Conservation (phyloP, 129 eudicot species). For the Flaveria robusta region DNA sequence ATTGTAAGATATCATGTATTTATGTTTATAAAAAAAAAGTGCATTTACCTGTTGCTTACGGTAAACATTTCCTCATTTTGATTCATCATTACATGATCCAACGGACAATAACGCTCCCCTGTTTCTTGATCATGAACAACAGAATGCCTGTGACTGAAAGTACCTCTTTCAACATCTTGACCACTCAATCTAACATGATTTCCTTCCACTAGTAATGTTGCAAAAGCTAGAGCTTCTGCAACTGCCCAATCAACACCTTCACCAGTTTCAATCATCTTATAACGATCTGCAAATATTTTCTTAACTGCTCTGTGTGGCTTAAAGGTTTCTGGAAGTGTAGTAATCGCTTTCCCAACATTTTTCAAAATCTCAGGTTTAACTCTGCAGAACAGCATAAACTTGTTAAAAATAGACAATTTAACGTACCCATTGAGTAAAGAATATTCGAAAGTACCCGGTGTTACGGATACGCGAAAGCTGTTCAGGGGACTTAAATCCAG, state of each 20-base stretch:
- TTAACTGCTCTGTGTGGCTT: slow-evolving; percentile 95
- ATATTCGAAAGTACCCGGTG: slow-evolving; percentile 68
- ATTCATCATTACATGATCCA: slow-evolving; percentile 79
- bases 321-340: slow-evolving; percentile 81
- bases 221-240: slow-evolving; percentile 98
- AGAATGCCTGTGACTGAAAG: slow-evolving; percentile 96
- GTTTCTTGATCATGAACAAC: slow-evolving; percentile 97
- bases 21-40: neutral
- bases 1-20: neutral
- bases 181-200: slow-evolving; percentile 98
- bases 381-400: slow-evolving; percentile 45
- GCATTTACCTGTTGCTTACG: slow-evolving; percentile 91
- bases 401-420: neutral
- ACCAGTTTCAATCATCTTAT: slow-evolving; percentile 93
- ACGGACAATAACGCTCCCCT: slow-evolving; percentile 82
- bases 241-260: slow-evolving; percentile 99
- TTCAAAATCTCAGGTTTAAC: slow-evolving; percentile 91
- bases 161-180: slow-evolving; percentile 98
- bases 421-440: neutral
- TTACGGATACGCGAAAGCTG: slow-evolving; percentile 95
- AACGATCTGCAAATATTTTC: slow-evolving; percentile 77
- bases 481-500: slow-evolving; percentile 92
- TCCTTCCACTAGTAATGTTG: slow-evolving; percentile 92
- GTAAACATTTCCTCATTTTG: slow-evolving; percentile 94
- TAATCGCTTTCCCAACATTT: slow-evolving; percentile 84